A percentile compares a stretch with the other conserved stretches of the same genome.
These are phyloP conservation scores for Lomentospora prolificans DNA, from an alignment of 2,329 filamentous ascomycete genomes.

Conservation along the genomic window DNA sequence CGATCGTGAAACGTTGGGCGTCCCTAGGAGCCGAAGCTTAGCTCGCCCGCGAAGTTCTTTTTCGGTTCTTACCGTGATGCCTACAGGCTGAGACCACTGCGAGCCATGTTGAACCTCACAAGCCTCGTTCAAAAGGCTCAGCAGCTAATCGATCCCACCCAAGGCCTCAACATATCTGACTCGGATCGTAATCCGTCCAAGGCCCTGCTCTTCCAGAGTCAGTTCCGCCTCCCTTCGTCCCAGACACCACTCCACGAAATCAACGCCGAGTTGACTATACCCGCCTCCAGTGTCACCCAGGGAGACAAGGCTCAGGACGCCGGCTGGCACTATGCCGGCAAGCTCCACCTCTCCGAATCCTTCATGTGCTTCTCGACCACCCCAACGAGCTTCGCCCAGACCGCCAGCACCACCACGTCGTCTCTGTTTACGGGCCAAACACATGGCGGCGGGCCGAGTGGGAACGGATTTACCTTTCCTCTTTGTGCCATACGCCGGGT, in stretches of 20 bases:
- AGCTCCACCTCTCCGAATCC: constrained; percentile 85
- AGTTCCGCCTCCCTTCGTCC: constrained; percentile 87
- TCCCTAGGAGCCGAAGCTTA: neutral
- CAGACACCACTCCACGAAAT: constrained; percentile 95
- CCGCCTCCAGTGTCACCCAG: constrained; percentile 54
- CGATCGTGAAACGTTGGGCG: neutral
- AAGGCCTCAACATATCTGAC: constrained; percentile 60
- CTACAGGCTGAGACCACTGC: constrained; percentile 16
- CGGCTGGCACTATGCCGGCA: constrained; percentile 84
- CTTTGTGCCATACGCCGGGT: constrained; percentile 86
- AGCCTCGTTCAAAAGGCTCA: constrained; percentile 93
- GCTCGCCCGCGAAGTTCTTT: constrained; percentile 9
- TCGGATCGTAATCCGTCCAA: constrained; percentile 81
- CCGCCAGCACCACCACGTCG: constrained; percentile 69
- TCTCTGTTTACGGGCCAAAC: constrained; percentile 87
- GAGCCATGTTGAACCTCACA: constrained; percentile 52
- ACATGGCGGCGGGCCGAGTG: constrained; percentile 81
- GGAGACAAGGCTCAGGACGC: constrained; percentile 62
- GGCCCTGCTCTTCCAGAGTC: constrained; percentile 83
- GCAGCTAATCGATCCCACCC: constrained; percentile 84
- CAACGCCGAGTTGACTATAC: constrained; percentile 86
- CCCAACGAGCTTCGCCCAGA: constrained; percentile 73
- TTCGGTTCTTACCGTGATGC: constrained; percentile 8
- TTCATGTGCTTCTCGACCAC: constrained; percentile 97
- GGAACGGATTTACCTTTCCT: constrained; percentile 92